phyloP scores from a whole-genome alignment of 106 monocot genomes.

The Narthecium ossifragum region DNA sequence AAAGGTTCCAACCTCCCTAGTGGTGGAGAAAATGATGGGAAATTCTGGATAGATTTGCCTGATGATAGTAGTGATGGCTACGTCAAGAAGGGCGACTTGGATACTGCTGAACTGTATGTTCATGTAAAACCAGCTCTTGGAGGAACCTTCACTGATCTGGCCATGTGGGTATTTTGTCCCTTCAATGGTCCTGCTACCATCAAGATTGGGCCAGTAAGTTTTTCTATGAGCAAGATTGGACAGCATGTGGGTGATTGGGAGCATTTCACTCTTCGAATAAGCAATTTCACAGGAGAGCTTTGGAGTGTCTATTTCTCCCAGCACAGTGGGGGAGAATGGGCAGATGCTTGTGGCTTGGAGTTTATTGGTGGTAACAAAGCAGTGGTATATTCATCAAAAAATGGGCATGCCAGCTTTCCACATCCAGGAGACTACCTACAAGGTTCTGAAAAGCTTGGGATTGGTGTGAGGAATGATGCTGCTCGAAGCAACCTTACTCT shows the following conservation, averaged over 20 bases:
- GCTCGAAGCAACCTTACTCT: conserved; percentile 48
- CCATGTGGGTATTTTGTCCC: conserved; percentile 95
- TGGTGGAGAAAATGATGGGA: conserved; percentile 82
- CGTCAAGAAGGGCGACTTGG: conserved; percentile 60
- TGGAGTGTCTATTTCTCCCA: conserved; percentile 87
- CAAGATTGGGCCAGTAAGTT: conserved; percentile 48
- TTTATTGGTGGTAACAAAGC: conserved; percentile 69
- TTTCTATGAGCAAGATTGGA: conserved; percentile 63
- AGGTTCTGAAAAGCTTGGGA: conserved; percentile 72
- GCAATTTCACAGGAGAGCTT: conserved; percentile 81
- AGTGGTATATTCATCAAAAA: conserved; percentile 74
- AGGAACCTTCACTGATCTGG: conserved; percentile 89
- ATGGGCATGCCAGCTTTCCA: conserved; percentile 85
- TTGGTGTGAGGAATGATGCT: conserved; percentile 88
- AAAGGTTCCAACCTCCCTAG: conserved; percentile 75
- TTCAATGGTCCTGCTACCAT: conserved; percentile 92
- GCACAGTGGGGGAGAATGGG: conserved; percentile 96
- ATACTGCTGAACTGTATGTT: conserved; percentile 73
- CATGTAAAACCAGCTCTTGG: conserved; percentile 89
- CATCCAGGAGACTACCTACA: conserved; percentile 69
- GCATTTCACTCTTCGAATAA: conserved; percentile 91
- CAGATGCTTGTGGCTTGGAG: conserved; percentile 64
- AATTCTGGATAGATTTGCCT: conserved; percentile 98
- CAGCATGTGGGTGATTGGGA: conserved; percentile 95
- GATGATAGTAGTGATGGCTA: conserved; percentile 32